A percentile compares a stretch with the other conserved stretches of the same genome.
phyloP scores from a whole-genome alignment of 441 rosid genomes.

The Gossypium gossypioides region DNA sequence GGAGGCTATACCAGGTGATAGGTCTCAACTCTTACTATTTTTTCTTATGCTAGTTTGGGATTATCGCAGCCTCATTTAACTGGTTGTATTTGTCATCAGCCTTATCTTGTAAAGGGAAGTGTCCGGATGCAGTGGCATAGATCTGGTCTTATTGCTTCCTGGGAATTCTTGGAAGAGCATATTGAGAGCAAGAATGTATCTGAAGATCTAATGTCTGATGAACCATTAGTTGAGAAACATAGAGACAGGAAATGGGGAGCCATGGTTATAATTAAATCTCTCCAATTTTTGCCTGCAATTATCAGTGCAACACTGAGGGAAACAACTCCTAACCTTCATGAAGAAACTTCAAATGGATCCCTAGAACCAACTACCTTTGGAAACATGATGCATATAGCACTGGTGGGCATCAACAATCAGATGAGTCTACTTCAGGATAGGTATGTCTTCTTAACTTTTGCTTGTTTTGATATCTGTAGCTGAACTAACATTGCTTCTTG shows the following conservation, averaged over 20 bases:
- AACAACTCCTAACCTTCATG: slow-evolving; percentile 54
- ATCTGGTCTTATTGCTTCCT: slow-evolving; percentile 90
- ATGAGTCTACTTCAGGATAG: slow-evolving; percentile 99
- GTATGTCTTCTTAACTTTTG: slow-evolving; percentile 30
- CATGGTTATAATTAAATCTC: slow-evolving; percentile 91
- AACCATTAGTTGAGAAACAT: slow-evolving; percentile 56
- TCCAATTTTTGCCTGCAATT: slow-evolving; percentile 70
- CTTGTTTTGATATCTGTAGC: slow-evolving; percentile 7
- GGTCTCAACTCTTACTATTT: slow-evolving; percentile 9
- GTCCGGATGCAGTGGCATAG: slow-evolving; percentile 99
- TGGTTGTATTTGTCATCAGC: slow-evolving; percentile 43
- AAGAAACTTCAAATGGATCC: slow-evolving; percentile 32
- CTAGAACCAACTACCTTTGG: slow-evolving; percentile 43
- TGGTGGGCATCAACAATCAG: slow-evolving; percentile 92
- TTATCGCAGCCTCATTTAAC: slow-evolving; percentile 16
- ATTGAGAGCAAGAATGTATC: slow-evolving; percentile 52
- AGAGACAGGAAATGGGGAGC: slow-evolving; percentile 91
- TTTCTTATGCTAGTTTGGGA: slow-evolving; percentile 12
- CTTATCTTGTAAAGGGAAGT: slow-evolving; percentile 86
- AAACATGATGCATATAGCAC: slow-evolving; percentile 95
- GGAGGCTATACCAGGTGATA: slow-evolving; percentile 88
- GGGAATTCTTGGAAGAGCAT: slow-evolving; percentile 97
- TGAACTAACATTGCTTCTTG: not conserved
- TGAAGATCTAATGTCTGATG: slow-evolving; percentile 46
- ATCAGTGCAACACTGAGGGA: slow-evolving; percentile 73